Percentiles rank a stretch among this genome's conserved stretches.
phyloP scores from a whole-genome alignment of 2,329 filamentous ascomycete genomes.

The Sporothrix phasma region DNA sequence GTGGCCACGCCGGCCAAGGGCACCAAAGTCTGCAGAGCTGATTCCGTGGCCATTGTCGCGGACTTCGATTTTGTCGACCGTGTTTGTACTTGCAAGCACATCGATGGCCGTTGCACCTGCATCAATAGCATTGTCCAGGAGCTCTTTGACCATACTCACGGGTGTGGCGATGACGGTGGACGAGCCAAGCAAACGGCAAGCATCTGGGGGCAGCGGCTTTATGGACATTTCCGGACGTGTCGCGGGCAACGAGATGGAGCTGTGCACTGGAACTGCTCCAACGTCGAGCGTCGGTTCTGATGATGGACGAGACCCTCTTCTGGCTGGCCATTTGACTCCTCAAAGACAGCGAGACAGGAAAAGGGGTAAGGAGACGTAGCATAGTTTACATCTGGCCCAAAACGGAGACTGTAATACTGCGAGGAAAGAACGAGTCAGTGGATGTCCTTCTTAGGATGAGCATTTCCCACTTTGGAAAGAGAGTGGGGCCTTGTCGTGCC shows the following conservation, averaged over 20 bases:
- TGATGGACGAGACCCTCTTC: neutral
- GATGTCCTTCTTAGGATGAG: neutral
- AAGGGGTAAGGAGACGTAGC: neutral
- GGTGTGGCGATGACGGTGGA: slow-evolving; percentile 51
- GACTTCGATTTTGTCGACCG: slow-evolving; percentile 58
- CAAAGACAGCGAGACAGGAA: neutral
- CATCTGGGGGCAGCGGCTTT: slow-evolving; percentile 36
- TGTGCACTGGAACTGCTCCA: neutral
- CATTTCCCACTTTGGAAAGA: neutral
- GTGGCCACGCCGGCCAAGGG: slow-evolving; percentile 55
- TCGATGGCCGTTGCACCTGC: slow-evolving; percentile 57
- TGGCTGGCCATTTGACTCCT: no score
- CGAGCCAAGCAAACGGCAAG: slow-evolving; percentile 49
- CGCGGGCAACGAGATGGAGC: neutral
- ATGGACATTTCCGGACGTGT: slow-evolving; percentile 39
- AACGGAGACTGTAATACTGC: neutral
- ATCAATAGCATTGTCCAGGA: slow-evolving; percentile 69
- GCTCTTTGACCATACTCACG: slow-evolving; percentile 59
- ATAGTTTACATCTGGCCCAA: neutral
- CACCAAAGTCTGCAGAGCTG: slow-evolving; percentile 46
- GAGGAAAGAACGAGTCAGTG: neutral
- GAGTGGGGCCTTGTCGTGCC: no score
- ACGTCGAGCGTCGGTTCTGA: neutral
- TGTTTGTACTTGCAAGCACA: slow-evolving; percentile 53
- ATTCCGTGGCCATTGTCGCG: slow-evolving; percentile 69